These are phyloP conservation scores for Colletotrichum sp. DNA, from an alignment of 2,329 filamentous ascomycete genomes.

Conservation along the genomic window DNA sequence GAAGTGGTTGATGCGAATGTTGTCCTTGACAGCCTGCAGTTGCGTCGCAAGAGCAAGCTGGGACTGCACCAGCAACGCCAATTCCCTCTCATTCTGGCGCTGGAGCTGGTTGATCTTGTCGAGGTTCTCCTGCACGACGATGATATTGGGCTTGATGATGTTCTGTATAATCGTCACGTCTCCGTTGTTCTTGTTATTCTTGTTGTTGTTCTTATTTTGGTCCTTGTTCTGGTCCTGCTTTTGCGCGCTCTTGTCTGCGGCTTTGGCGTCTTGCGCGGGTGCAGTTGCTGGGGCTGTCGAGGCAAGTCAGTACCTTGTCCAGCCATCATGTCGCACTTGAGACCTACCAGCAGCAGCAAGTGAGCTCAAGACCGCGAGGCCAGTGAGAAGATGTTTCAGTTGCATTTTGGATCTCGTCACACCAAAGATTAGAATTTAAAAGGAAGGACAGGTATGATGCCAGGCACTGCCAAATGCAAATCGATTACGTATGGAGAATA, in stretches of 20 bases:
- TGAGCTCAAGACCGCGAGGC: constrained; percentile 31
- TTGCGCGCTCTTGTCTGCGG: background rate
- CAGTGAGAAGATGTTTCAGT: constrained; percentile 28
- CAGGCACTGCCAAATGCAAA: constrained; percentile 7
- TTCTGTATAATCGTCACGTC: constrained; percentile 31
- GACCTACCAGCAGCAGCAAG: constrained; percentile 32
- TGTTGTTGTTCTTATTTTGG: background rate
- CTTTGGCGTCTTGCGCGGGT: constrained; percentile 4
- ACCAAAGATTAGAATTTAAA: background rate
- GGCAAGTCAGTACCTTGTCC: background rate
- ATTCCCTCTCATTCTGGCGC: constrained; percentile 38
- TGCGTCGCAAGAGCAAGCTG: constrained; percentile 40
- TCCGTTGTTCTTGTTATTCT: background rate
- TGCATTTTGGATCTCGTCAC: constrained; percentile 25
- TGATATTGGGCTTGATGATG: constrained; percentile 29
- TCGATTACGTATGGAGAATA: background rate
- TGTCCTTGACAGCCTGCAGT: constrained; percentile 46
- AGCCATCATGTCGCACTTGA: background rate
- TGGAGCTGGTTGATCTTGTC: constrained; percentile 37
- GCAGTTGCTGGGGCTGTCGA: constrained; percentile 9
- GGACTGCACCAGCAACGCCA: constrained; percentile 40
- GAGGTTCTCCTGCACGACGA: constrained; percentile 40
- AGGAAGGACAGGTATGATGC: background rate
- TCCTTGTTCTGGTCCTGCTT: background rate
- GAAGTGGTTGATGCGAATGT: constrained; percentile 46